Conservation (phyloP, 441 rosid species). For the Euphorbia celastroides region DNA sequence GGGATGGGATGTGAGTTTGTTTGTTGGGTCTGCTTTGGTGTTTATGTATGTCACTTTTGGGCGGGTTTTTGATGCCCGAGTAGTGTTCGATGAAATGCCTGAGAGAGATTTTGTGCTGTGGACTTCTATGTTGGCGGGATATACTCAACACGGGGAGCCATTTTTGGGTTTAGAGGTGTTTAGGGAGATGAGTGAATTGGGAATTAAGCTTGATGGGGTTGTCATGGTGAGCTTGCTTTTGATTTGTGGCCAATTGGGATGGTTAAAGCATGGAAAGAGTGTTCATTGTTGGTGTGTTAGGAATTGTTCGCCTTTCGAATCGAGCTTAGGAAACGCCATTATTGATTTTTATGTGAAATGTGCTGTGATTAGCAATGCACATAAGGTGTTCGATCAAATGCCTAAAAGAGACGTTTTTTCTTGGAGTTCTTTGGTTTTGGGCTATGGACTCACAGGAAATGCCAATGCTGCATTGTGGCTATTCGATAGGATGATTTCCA, state of each 20-base stretch:
- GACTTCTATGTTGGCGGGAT: slow-evolving; percentile 58
- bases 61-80: slow-evolving; percentile 25
- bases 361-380: slow-evolving; percentile 29
- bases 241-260: slow-evolving; percentile 45
- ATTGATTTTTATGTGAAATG: slow-evolving; percentile 54
- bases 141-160: slow-evolving; percentile 48
- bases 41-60: slow-evolving; percentile 31
- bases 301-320: slow-evolving; percentile 33
- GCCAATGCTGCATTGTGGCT: slow-evolving; percentile 29
- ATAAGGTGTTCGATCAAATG: slow-evolving; percentile 35
- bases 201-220: slow-evolving; percentile 42
- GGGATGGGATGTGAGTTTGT: slow-evolving; percentile 38
- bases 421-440: slow-evolving; percentile 62
- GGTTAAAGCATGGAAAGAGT: slow-evolving; percentile 48
- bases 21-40: slow-evolving; percentile 47
- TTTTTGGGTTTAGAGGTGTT: slow-evolving; percentile 35
- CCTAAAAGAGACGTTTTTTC: slow-evolving; percentile 42
- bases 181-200: slow-evolving; percentile 34
- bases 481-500: slow-evolving; percentile 36
- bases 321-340: slow-evolving; percentile 51
- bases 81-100: slow-evolving; percentile 50
- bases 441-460: slow-evolving; percentile 46
- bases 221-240: slow-evolving; percentile 59
- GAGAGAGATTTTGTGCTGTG: slow-evolving; percentile 46
- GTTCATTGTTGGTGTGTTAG: slow-evolving; percentile 59